Percentiles rank a stretch among this genome's conserved stretches.
These are phyloP conservation scores for Santalum album DNA, from an alignment of 164 flowering plant species.

Conservation along the genomic window DNA sequence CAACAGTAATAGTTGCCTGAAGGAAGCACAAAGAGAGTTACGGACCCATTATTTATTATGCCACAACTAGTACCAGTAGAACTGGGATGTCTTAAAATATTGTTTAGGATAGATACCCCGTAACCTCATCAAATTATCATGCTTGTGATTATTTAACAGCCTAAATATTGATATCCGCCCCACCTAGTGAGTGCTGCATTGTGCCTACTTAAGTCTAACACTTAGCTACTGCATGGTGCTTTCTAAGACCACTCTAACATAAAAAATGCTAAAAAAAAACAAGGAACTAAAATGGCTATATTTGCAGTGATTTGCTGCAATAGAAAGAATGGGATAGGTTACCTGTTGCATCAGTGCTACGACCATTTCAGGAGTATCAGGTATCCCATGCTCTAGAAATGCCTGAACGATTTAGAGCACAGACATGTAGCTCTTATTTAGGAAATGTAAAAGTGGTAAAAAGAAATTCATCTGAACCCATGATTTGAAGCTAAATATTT, in stretches of 20 bases:
- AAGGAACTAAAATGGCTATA: not conserved
- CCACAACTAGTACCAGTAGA: too few relatives aligned
- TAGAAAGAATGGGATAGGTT: not conserved
- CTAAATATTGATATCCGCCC: too few relatives aligned
- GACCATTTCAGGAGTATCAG: slow-evolving; percentile 36
- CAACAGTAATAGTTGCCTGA: slow-evolving; percentile 38
- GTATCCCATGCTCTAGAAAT: slow-evolving; percentile 36
- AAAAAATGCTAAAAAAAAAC: too few relatives aligned
- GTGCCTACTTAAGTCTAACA: too few relatives aligned
- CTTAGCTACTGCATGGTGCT: too few relatives aligned
- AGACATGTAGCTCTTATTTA: too few relatives aligned
- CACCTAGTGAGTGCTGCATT: too few relatives aligned
- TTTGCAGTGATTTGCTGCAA: not conserved
- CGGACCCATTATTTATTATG: not conserved
- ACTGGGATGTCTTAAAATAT: too few relatives aligned
- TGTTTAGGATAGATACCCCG: not conserved
- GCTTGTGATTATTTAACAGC: too few relatives aligned
- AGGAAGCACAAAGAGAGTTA: not conserved
- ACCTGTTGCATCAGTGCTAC: slow-evolving; percentile 43
- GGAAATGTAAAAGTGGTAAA: too few relatives aligned
- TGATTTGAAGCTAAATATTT: too few relatives aligned
- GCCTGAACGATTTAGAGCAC: slow-evolving; percentile 16
- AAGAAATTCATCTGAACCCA: not conserved
- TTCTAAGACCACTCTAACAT: too few relatives aligned
- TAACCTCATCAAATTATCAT: not conserved